A percentile compares a stretch with the other conserved stretches of the same genome.
Conservation (phyloP, 2,329 filamentous ascomycete genomes). For the Sclerotinia nivalis region DNA sequence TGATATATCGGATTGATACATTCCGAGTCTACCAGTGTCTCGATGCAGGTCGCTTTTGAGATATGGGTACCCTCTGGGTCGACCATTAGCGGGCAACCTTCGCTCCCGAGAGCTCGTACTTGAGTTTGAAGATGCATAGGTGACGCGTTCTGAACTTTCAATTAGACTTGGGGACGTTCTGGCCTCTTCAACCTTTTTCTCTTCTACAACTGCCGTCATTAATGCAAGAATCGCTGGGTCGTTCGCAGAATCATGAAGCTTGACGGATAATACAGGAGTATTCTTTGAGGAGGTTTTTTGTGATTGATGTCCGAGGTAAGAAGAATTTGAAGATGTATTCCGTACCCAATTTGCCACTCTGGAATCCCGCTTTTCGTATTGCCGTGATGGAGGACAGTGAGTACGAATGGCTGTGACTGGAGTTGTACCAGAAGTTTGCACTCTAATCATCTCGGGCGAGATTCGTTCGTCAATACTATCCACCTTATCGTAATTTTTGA, state of each 20-base stretch:
- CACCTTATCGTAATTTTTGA: not conserved
- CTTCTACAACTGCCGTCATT: not conserved
- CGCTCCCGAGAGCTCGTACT: not conserved
- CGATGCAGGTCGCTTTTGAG: not conserved
- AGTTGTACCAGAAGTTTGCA: not conserved
- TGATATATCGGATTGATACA: not conserved
- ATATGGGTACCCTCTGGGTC: not conserved
- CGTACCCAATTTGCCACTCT: not conserved
- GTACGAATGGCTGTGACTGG: not conserved
- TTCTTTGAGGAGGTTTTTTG: not conserved
- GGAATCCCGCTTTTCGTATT: not conserved
- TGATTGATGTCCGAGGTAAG: not conserved
- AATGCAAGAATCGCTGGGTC: conserved; percentile 3
- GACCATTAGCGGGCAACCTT: not conserved
- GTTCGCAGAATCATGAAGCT: not conserved
- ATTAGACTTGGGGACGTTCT: not conserved
- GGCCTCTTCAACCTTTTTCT: not conserved
- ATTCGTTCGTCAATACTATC: not conserved
- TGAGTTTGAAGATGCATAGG: not conserved
- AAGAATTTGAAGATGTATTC: not conserved
- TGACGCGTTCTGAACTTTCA: not conserved
- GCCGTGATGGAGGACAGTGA: not conserved
- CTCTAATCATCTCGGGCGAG: not conserved
- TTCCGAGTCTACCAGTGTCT: not conserved
- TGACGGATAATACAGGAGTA: not conserved